Evolutionary conservation across 306 rosid species (phyloP).

Genomic region (Vicia faba): DNA sequence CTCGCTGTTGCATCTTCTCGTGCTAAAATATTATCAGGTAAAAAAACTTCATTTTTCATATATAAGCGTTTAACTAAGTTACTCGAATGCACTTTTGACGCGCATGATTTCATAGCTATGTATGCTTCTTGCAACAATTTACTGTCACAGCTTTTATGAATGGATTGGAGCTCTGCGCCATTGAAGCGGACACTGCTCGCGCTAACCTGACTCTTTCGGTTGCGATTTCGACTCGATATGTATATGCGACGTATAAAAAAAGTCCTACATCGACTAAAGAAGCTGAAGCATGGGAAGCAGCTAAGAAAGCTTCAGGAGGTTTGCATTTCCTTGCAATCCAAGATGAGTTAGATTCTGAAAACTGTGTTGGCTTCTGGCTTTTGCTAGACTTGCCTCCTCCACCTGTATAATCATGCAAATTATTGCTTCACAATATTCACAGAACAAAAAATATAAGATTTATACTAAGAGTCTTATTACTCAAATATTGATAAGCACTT

Average conservation of each 20-base stretch:
- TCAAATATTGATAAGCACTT: too few relatives aligned
- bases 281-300: slow-evolving; percentile 98
- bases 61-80: neutral
- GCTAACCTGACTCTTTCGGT: slow-evolving; percentile 68
- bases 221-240: slow-evolving; percentile 80
- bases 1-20: slow-evolving; percentile 86
- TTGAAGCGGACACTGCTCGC: slow-evolving; percentile 67
- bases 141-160: slow-evolving; percentile 75
- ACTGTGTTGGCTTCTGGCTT: slow-evolving; percentile 90
- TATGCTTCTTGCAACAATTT: neutral
- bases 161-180: slow-evolving; percentile 77
- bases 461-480: too few relatives aligned
- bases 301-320: slow-evolving; percentile 87
- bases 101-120: neutral
- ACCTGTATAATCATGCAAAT: slow-evolving; percentile 57
- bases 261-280: slow-evolving; percentile 62
- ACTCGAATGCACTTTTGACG: neutral
- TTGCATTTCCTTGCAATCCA: slow-evolving; percentile 98
- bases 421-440: slow-evolving; percentile 22
- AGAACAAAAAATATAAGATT: neutral
- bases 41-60: neutral
- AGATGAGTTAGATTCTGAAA: slow-evolving; percentile 78
- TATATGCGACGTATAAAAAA: slow-evolving; percentile 82
- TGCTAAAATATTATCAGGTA: slow-evolving; percentile 82
- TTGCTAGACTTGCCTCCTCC: slow-evolving; percentile 96